Percentiles rank a stretch among this genome's conserved stretches.
Conservation (phyloP, 2,329 filamentous ascomycete species). For the Monosporascus cannonballus region DNA sequence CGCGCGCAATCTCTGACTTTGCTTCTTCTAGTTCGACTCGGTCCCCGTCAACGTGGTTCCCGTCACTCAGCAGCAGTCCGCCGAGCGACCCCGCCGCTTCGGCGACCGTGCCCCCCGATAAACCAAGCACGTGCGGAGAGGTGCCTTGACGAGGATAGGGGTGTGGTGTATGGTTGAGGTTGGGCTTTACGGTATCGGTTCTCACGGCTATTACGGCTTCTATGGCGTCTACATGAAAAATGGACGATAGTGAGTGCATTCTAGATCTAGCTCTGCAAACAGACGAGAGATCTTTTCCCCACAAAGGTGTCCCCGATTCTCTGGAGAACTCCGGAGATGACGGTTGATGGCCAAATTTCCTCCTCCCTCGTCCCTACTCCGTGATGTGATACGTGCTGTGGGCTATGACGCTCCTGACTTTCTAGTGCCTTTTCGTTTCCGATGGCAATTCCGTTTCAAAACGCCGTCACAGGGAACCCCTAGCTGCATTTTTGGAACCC, state of each 20-base stretch:
- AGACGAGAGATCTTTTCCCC: slow-evolving; percentile 53
- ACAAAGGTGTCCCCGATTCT: slow-evolving; percentile 90
- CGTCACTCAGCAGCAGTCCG: slow-evolving; percentile 80
- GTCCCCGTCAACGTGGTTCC: slow-evolving; percentile 94
- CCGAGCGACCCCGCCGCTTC: slow-evolving; percentile 76
- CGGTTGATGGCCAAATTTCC: slow-evolving; percentile 81
- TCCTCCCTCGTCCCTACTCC: slow-evolving; percentile 5
- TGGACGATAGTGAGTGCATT: slow-evolving; percentile 50
- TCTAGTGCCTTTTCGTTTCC: background rate
- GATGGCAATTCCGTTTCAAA: no score
- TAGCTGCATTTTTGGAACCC: no score
- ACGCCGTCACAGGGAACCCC: no score
- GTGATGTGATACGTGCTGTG: slow-evolving; percentile 9
- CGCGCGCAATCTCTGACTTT: background rate
- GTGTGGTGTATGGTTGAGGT: slow-evolving; percentile 24
- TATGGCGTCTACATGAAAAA: slow-evolving; percentile 19
- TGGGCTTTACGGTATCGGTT: slow-evolving; percentile 38
- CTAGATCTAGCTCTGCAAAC: slow-evolving; percentile 44
- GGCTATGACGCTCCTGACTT: background rate
- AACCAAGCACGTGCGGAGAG: slow-evolving; percentile 11
- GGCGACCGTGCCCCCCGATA: slow-evolving; percentile 50
- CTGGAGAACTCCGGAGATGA: slow-evolving; percentile 56
- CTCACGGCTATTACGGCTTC: slow-evolving; percentile 46
- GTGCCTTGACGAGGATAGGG: slow-evolving; percentile 9
- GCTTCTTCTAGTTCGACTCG: slow-evolving; percentile 73